Base-by-base conservation (phyloP, 805 yeast species). In the Spathaspora gorwiae region DNA sequence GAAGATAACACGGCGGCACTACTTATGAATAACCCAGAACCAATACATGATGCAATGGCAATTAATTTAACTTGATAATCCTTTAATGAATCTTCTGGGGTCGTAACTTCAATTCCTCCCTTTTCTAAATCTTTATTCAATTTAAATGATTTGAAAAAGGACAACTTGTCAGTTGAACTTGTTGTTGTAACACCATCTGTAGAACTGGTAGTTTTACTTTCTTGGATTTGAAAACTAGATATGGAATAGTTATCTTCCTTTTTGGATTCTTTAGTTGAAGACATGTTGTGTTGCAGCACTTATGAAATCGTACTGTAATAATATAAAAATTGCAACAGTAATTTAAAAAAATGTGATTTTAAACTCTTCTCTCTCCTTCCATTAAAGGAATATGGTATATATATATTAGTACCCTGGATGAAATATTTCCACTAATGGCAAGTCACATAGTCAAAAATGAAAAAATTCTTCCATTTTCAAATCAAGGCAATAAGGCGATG, bases 21-120 rank as follows among this genome's bases (percentile, higher is more conserved):
- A 37, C 51, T 44, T 13, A 56, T 51, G 44, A 56, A 56, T 13
- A 56, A 46, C 29, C 61, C 61, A 14, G 54, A 51, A 1, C 61
- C 61, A 15, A 56, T 52, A 37, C 56, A 53, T 15, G 56, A 54
- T 31, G 56, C 54, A 31, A 55, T 29, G 31, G 59, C 59, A 42
- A 55, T 55, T 24, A 55, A 37, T 24, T 41, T 35, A 19, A 48
- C 47, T 43, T 48, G 51, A 32, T 45, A 45, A 9, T 45, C 49
- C 13, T 33, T 42, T 15, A 48, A 37, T 7, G 37, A 35, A 37
- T 45, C 47, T 38, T 48, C 51, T 8, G 44, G 43, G 10, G 51
- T 45, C 1, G 40, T 32, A 2, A 42, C 47, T 24, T 40, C 43
- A 30, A 36, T 40, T 11, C 35, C 48, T 34, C 44, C 43, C n/a